Percentiles rank a stretch among this genome's conserved stretches.
These are phyloP conservation scores for Fusarium falciforme DNA, from an alignment of 2,329 filamentous ascomycete genomes.

Conservation along the genomic window DNA sequence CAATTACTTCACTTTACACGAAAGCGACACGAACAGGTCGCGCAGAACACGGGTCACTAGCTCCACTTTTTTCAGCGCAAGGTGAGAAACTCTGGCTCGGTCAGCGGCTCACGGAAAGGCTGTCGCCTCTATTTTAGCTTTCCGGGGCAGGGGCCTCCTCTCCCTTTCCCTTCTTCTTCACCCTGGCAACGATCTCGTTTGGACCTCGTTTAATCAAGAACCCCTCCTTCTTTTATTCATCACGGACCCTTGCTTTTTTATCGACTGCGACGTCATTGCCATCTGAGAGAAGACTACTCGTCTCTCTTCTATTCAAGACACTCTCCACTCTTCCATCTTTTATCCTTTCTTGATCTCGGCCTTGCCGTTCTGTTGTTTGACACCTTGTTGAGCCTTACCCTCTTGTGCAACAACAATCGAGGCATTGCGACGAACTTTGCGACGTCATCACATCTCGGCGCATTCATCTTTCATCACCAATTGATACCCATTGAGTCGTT, in stretches of 20 bases:
- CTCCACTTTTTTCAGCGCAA: neutral
- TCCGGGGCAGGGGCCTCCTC: slow-evolving; percentile 1
- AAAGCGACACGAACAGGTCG: slow-evolving; percentile 43
- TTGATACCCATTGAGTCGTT: neutral
- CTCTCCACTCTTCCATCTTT: slow-evolving; percentile 31
- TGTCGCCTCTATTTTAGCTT: slow-evolving; percentile 12
- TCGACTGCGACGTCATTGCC: slow-evolving; percentile 31
- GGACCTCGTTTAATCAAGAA: slow-evolving; percentile 13
- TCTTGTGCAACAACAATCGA: slow-evolving; percentile 3
- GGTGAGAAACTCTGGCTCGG: slow-evolving; percentile 18
- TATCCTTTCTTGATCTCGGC: neutral
- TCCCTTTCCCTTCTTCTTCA: slow-evolving; percentile 10
- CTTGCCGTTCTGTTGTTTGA: neutral
- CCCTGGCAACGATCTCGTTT: slow-evolving; percentile 30
- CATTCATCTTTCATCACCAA: slow-evolving; percentile 3
- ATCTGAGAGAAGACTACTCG: neutral
- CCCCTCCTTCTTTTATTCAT: slow-evolving; percentile 22
- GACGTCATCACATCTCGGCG: slow-evolving; percentile 12
- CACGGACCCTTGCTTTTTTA: slow-evolving; percentile 24
- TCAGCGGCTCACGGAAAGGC: slow-evolving; percentile 20
- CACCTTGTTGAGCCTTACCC: neutral
- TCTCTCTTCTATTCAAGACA: slow-evolving; percentile 12
- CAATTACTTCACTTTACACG: slow-evolving; percentile 45
- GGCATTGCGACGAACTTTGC: neutral
- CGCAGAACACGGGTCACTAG: slow-evolving; percentile 17